Base-by-base conservation (phyloP, 1,139 yeast genomes). In the Hyphopichia pseudoburtonii region DNA sequence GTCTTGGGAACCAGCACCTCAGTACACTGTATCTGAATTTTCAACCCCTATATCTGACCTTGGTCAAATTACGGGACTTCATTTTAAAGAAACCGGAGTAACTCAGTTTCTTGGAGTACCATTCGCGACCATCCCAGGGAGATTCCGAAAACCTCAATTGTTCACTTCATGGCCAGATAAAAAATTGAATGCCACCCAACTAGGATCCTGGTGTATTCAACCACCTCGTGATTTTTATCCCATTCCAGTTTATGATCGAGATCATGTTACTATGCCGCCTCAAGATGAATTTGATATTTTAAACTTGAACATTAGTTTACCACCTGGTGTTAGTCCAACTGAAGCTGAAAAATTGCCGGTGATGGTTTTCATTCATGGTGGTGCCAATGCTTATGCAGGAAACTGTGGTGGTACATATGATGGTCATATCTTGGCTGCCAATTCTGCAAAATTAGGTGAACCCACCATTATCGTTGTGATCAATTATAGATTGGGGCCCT, bases 341-440 rank as follows among this genome's bases (percentile, higher is more conserved):
- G 16, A 24, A 3, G 33, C 30, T 9, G 19, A 24, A 3, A 32
- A 32, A 27, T 19, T 39, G 35, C 48, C 48, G 3, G 48, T 45
- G 17, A 42, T 45, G 47, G 42, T 45, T 5, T 45, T 45, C 28
- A 40, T 45, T 14, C 48, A 45, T 35, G 48, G 48, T n/a, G 48
- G 48, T 11, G 46, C 48, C 26, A 42, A 41, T 24, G 36, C 41
- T 5, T 46, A 45, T 38, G 48, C 46, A 7, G 40, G 47, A 8
- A 42, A 38, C 14, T 42, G 37, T 28, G 35, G 42, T 2, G 37
- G 40, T 16, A 36, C 40, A 17, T 45, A 42, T 18, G 47, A 44
- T 35, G 48, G 48, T 8, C 34, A 42, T 24, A 34, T 42, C 14
- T 35, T 44, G 28, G 43, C 47, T 5, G 30, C 25, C 5, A 34